Base-by-base conservation (phyloP, 2,329 filamentous ascomycete genomes). In the Neurospora sp. region DNA sequence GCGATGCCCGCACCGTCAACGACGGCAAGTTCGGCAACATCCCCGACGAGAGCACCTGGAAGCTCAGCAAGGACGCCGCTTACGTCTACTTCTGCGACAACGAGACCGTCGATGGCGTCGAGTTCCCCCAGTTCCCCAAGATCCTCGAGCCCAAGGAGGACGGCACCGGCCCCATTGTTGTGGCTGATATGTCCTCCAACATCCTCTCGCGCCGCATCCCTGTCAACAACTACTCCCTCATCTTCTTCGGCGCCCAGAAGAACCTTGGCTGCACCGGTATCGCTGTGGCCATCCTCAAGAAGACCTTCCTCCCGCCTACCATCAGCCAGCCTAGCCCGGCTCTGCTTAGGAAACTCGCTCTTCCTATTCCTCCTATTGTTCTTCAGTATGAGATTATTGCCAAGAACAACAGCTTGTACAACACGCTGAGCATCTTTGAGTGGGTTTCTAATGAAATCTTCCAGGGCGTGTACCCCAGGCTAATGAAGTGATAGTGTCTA, bases 171-270 rank as follows among this genome's bases (percentile, higher is more conserved):
- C 89, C 90, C 0, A 87, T 97, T 71, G 91, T 98, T 6, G 90
- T 97, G 5, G 93, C 92, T 23, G 95, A 98, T 80, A 97, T 98
- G 92, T 91, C 88, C 66, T 97, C 93, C 71, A 98, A 97, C 80
- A 97, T 98, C 78, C 88, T 98, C 68, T 93, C 92, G 66, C 85
- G 93, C 62, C 86, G 85, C 72, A 86, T 97, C 33, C 90, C 94
- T 40, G 86, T 96, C 67, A 84, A 84, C 74, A 94, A 96, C 78
- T 97, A 91, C 81, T 91, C 90, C 0, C 84, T 91, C 74, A 91
- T 98, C 78, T 97, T 97, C 82, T 96, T 93, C 72, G 93, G 94
- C 66, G 93, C 94, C 0, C 95, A 97, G 79, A 97, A 98, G 87
- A 97, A 98, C 81, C 86, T 97, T 11, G 95, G 94, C 38, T 88